A percentile compares a stretch with the other conserved stretches of the same genome.
Conservation (phyloP, 805 yeast genomes). For the Scheffersomyces ergatensis region DNA sequence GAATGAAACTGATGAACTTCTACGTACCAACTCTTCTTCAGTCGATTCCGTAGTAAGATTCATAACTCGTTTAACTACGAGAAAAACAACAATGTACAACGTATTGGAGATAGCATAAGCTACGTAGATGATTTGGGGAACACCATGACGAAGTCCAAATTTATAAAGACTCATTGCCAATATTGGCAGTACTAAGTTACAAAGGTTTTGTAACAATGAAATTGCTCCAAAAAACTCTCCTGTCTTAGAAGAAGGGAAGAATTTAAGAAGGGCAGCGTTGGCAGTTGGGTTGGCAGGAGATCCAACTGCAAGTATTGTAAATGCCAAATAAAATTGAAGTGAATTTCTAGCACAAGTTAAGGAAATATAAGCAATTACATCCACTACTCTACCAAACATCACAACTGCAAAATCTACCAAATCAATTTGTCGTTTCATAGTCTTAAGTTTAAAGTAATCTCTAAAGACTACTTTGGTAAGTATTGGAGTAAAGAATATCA, state of each 20-base stretch:
- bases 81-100: constrained; percentile 2
- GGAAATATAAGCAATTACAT: constrained; percentile 32
- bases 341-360: constrained; percentile 20
- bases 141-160: constrained; percentile 13
- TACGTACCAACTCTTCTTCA: constrained; percentile 2
- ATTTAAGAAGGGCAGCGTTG: constrained; percentile 57
- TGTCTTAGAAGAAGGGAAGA: constrained; percentile 39
- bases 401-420: constrained; percentile 41
- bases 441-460: constrained; percentile 19
- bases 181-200: constrained; percentile 48
- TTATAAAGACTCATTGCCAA: constrained; percentile 45
- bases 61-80: constrained; percentile 7
- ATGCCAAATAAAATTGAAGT: constrained; percentile 42
- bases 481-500: constrained; percentile 51
- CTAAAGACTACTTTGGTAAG: constrained; percentile 30
- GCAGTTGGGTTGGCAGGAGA: constrained; percentile 53
- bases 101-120: constrained; percentile 8
- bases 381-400: constrained; percentile 31
- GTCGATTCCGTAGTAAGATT: constrained; percentile 4
- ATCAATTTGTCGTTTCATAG: constrained; percentile 44
- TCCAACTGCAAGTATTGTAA: constrained; percentile 43
- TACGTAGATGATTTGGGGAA: constrained; percentile 21
- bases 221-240: constrained; percentile 23
- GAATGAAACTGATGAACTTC: constrained; percentile 1
- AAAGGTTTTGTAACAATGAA: constrained; percentile 50